Percentiles rank a stretch among this genome's conserved stretches.
Conservation (phyloP, 1,139 yeast genomes). For the Diutina pseudorugosa region DNA sequence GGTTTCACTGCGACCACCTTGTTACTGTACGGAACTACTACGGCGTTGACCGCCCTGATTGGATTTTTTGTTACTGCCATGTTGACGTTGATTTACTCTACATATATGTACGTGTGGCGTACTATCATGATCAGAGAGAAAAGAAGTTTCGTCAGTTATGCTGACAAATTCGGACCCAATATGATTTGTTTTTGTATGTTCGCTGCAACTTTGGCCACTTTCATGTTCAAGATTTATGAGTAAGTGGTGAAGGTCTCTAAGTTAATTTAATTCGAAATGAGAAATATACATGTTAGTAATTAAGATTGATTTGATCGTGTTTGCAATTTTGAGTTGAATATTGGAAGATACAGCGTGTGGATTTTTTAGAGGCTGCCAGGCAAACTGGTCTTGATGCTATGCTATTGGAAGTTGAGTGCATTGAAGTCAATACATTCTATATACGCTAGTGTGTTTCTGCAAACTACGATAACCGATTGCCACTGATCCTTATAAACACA, state of each 20-base stretch:
- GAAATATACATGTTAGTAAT: too few species aligned
- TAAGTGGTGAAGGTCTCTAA: background rate
- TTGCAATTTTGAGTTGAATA: too few species aligned
- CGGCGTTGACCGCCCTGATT: slow-evolving; percentile 71
- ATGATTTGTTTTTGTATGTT: slow-evolving; percentile 66
- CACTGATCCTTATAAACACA: too few species aligned
- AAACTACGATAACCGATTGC: too few species aligned
- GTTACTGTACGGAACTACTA: slow-evolving; percentile 53
- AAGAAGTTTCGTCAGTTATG: slow-evolving; percentile 63
- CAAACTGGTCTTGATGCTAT: too few species aligned
- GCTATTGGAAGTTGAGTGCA: too few species aligned
- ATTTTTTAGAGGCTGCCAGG: too few species aligned
- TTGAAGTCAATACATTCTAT: too few species aligned
- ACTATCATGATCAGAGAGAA: slow-evolving; percentile 73
- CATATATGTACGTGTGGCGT: slow-evolving; percentile 68
- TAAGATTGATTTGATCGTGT: too few species aligned
- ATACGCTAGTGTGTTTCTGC: too few species aligned
- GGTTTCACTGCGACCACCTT: slow-evolving; percentile 66
- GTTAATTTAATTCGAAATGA: too few species aligned
- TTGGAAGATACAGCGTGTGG: too few species aligned
- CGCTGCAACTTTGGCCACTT: slow-evolving; percentile 61
- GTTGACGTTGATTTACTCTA: slow-evolving; percentile 61
- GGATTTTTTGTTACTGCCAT: slow-evolving; percentile 84
- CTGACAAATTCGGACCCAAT: slow-evolving; percentile 82
- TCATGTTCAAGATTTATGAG: slow-evolving; percentile 32